A percentile compares a stretch with the other conserved stretches of the same genome.
These are phyloP conservation scores for Pseudogymnoascus sp. DNA, from an alignment of 2,329 filamentous ascomycete genomes.

Conservation along the genomic window DNA sequence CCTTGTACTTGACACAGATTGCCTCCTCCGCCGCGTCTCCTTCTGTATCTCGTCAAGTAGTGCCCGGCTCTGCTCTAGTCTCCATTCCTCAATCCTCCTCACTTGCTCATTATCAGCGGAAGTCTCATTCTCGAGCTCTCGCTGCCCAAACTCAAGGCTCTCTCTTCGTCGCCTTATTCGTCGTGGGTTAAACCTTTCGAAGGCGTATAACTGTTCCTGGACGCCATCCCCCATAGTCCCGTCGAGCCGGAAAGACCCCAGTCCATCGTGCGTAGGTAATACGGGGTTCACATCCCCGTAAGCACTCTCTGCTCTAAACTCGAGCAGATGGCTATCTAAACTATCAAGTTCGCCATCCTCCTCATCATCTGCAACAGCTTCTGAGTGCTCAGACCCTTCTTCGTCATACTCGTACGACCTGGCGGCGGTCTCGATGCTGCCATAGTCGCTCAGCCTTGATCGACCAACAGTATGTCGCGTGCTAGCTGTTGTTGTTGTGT, in stretches of 20 bases:
- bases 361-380: conserved; percentile 40
- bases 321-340: conserved; percentile 82
- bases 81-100: conserved; percentile 83
- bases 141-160: conserved; percentile 42
- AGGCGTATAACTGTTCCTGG: conserved; percentile 81
- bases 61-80: conserved; percentile 78
- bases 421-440: conserved; percentile 63
- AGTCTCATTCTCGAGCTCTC: conserved; percentile 45
- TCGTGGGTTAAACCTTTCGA: conserved; percentile 75
- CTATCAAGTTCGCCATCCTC: conserved; percentile 83
- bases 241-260: conserved; percentile 73
- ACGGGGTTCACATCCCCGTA: conserved; percentile 43
- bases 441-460: conserved; percentile 72
- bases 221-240: conserved; percentile 46
- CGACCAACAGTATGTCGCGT: conserved; percentile 59
- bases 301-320: conserved; percentile 59
- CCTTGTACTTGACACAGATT: conserved; percentile 46
- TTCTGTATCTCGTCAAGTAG: conserved; percentile 83
- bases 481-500: conserved; percentile 47
- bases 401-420: conserved; percentile 47
- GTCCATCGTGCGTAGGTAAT: conserved; percentile 84
- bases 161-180: conserved; percentile 49
- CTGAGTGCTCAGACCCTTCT: conserved; percentile 45
- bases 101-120: conserved; percentile 64
- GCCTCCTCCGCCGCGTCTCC: conserved; percentile 65